phyloP scores from a whole-genome alignment of 2,329 filamentous ascomycete genomes.

The Cordyceps cicadae region DNA sequence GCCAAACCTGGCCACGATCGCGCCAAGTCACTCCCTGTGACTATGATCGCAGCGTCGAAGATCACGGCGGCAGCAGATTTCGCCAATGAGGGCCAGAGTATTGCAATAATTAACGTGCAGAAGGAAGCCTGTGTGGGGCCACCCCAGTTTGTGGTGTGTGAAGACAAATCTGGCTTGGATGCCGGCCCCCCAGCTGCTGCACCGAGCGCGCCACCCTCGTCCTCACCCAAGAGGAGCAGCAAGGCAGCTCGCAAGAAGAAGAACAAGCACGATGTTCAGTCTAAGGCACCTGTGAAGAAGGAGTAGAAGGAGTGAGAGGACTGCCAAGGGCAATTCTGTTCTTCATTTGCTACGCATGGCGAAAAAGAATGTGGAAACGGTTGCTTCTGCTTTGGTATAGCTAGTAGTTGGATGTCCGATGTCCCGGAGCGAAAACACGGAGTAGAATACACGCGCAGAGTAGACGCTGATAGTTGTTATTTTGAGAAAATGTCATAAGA shows the following conservation, averaged over 20 bases:
- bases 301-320: background rate
- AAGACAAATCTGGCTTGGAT: background rate
- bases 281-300: background rate
- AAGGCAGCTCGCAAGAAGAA: slow-evolving; percentile 1
- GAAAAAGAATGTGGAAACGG: background rate
- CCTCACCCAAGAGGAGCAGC: slow-evolving; percentile 6
- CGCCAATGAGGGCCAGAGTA: background rate
- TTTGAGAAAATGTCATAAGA: background rate
- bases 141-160: background rate
- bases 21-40: background rate
- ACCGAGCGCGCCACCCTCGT: background rate
- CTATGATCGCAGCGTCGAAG: background rate
- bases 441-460: background rate
- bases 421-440: background rate
- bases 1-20: slow-evolving; percentile 3
- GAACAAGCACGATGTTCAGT: slow-evolving; percentile 3
- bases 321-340: too few species aligned
- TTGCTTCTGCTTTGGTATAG: background rate
- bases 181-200: background rate
- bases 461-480: background rate
- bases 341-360: background rate
- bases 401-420: background rate
- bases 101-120: too few species aligned
- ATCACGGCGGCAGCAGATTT: background rate
- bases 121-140: background rate